Evolutionary conservation across 148 eudicot genomes (phyloP).

Genomic region (Vaccinium macrocarpon): DNA sequence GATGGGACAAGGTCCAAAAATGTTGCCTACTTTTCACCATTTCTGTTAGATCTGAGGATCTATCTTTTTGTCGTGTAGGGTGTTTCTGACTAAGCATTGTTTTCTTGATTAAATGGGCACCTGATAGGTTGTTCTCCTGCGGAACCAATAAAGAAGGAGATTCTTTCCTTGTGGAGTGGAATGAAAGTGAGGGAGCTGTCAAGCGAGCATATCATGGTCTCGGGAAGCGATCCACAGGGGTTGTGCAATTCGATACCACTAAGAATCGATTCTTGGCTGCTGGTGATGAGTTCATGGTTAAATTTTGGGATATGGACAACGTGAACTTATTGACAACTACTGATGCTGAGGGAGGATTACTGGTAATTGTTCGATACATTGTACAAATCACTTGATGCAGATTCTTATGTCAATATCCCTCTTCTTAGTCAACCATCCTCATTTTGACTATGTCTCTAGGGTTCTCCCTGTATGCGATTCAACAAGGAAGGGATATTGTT

Average conservation of each 20-base stretch:
- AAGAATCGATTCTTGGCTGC: constrained; percentile 80
- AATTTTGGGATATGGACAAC: constrained; percentile 96
- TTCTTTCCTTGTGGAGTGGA: constrained; percentile 93
- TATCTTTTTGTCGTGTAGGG: neutral
- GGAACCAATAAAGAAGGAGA: constrained; percentile 95
- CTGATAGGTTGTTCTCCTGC: constrained; percentile 81
- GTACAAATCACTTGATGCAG: neutral
- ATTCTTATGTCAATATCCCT: neutral
- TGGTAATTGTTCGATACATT: constrained; percentile 41
- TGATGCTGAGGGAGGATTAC: constrained; percentile 86
- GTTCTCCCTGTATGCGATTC: constrained; percentile 86
- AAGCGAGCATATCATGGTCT: constrained; percentile 76
- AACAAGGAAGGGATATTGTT: constrained; percentile 80
- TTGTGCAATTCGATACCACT: constrained; percentile 91
- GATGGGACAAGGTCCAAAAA: constrained; percentile 75
- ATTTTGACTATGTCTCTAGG: constrained; percentile 37
- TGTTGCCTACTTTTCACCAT: constrained; percentile 1
- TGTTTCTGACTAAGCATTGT: neutral
- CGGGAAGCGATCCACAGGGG: constrained; percentile 70
- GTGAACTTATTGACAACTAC: constrained; percentile 50
- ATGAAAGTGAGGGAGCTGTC: constrained; percentile 91
- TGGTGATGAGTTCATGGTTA: constrained; percentile 74
- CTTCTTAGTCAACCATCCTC: constrained; percentile 16
- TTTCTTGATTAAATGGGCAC: constrained; percentile 10
- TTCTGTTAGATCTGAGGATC: neutral